These are phyloP conservation scores for Volvox carteri DNA, from an alignment of 163 green algal species.

Conservation along the genomic window DNA sequence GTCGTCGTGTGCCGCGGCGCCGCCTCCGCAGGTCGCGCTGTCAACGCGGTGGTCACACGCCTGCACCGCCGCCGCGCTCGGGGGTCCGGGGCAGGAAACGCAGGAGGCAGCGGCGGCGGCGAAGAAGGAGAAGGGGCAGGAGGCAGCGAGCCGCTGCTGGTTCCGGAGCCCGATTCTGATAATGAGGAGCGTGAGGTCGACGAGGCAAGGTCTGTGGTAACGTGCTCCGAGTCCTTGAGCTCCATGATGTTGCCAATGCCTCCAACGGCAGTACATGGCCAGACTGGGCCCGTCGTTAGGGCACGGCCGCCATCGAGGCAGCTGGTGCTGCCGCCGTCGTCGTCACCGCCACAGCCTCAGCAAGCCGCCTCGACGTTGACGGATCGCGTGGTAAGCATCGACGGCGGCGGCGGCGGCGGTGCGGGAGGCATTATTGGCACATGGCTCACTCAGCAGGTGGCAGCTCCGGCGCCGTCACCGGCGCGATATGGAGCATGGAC, in stretches of 20 bases:
- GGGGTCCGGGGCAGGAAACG: neutral
- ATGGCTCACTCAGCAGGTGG: neutral
- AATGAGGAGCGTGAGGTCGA: slow-evolving; percentile 48
- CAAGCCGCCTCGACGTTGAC: neutral
- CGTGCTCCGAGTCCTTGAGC: neutral
- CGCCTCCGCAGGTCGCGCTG: neutral
- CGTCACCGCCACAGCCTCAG: neutral
- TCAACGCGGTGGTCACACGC: neutral
- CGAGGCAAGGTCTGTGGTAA: slow-evolving; percentile 14
- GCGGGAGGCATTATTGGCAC: neutral
- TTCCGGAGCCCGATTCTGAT: neutral
- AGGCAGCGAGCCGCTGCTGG: neutral
- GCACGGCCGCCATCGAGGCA: neutral
- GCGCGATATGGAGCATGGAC: neutral
- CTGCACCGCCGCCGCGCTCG: neutral
- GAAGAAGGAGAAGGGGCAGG: neutral
- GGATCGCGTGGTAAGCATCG: neutral
- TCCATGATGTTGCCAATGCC: slow-evolving; percentile 8
- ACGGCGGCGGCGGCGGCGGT: neutral
- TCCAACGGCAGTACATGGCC: neutral
- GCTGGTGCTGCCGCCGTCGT: neutral
- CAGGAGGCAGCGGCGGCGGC: neutral
- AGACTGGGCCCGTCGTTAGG: neutral
- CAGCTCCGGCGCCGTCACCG: slow-evolving; percentile 1
- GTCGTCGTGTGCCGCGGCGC: neutral